Evolutionary conservation across 2,329 filamentous ascomycete genomes (phyloP).

Genomic region (Erysiphe pulchra): DNA sequence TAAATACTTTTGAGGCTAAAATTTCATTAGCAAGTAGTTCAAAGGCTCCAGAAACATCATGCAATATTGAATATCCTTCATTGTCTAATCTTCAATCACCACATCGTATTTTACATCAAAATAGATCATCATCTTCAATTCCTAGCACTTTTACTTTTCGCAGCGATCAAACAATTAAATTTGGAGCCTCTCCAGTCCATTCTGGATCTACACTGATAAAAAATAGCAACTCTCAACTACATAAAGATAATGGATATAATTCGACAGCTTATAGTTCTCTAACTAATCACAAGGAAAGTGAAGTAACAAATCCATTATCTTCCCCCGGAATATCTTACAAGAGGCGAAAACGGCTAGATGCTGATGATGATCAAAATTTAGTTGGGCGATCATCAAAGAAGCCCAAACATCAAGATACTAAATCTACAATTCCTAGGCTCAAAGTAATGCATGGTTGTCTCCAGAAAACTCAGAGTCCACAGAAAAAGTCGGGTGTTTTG

Average conservation of each 20-base stretch:
- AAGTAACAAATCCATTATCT: slow-evolving; percentile 23
- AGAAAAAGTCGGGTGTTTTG: slow-evolving; percentile 24
- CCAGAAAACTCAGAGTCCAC: too few species aligned
- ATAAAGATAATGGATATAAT: slow-evolving; percentile 21
- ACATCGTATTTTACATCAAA: slow-evolving; percentile 5
- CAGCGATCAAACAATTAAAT: slow-evolving; percentile 36
- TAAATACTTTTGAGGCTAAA: too few species aligned
- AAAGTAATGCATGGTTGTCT: too few species aligned
- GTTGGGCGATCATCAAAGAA: too few species aligned
- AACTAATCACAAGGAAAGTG: slow-evolving; percentile 19
- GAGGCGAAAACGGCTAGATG: slow-evolving; percentile 33
- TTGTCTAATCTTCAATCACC: slow-evolving; percentile 9
- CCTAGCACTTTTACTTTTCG: slow-evolving; percentile 35
- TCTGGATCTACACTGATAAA: slow-evolving; percentile 34
- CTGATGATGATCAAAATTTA: slow-evolving; percentile 24
- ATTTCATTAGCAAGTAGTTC: not conserved
- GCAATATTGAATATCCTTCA: slow-evolving; percentile 10
- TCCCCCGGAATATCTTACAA: slow-evolving; percentile 39
- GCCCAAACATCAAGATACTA: too few species aligned
- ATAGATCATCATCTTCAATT: slow-evolving; percentile 19
- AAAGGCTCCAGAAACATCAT: not conserved
- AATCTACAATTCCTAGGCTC: too few species aligned
- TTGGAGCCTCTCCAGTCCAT: slow-evolving; percentile 21
- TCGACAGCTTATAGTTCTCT: slow-evolving; percentile 32
- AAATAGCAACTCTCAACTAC: slow-evolving; percentile 32